Conservation (phyloP, 2,329 filamentous ascomycete species). For the Calonectria hongkongensis region DNA sequence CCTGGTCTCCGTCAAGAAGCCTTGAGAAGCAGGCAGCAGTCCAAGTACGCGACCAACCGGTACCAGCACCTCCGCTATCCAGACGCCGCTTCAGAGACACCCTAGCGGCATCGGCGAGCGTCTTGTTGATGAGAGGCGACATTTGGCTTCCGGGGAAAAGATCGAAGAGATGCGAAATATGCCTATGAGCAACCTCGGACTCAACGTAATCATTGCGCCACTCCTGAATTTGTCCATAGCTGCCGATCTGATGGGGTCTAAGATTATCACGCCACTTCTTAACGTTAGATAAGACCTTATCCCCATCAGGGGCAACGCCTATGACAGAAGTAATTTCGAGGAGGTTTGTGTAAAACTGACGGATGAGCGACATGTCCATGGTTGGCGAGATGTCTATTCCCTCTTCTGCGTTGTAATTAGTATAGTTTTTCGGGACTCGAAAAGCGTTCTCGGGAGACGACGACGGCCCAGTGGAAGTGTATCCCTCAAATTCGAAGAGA, state of each 20-base stretch:
- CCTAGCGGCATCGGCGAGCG: background rate
- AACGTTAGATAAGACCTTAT: background rate
- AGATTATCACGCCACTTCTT: background rate
- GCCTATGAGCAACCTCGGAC: background rate
- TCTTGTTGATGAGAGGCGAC: slow-evolving; percentile 9
- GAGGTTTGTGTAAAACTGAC: slow-evolving; percentile 5
- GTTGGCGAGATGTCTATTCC: slow-evolving; percentile 13
- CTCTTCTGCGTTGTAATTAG: background rate
- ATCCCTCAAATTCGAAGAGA: slow-evolving; percentile 17
- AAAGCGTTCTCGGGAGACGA: slow-evolving; percentile 10
- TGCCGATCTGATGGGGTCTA: background rate
- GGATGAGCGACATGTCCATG: slow-evolving; percentile 3
- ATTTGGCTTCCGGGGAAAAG: slow-evolving; percentile 1
- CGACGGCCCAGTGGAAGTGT: slow-evolving; percentile 6
- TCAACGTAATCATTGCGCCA: slow-evolving; percentile 6
- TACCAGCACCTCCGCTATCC: background rate
- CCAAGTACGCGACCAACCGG: slow-evolving; percentile 13
- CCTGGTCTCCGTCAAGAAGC: slow-evolving; percentile 7
- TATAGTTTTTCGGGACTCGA: background rate
- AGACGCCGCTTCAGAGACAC: background rate
- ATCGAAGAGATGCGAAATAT: slow-evolving; percentile 15
- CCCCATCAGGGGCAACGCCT: background rate
- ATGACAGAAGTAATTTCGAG: background rate
- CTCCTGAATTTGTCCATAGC: slow-evolving; percentile 6
- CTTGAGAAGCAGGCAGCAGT: slow-evolving; percentile 6